A percentile compares a stretch with the other conserved stretches of the same genome.
phyloP scores from a whole-genome alignment of 1,139 yeast species.

The Zygosaccharomyces sapae region DNA sequence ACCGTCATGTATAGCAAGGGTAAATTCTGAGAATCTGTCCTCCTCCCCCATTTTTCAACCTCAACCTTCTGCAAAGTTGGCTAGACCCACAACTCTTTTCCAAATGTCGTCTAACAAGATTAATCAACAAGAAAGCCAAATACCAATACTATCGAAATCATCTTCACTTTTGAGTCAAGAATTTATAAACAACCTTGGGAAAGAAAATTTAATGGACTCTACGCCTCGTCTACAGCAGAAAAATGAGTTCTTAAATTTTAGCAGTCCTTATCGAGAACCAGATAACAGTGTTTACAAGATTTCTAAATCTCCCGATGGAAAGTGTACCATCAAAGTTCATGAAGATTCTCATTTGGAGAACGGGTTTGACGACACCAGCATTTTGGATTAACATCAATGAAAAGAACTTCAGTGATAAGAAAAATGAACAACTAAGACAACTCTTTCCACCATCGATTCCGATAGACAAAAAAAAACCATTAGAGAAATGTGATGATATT shows the following conservation, averaged over 20 bases:
- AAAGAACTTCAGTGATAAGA: constrained; percentile 29
- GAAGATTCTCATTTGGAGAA: constrained; percentile 13
- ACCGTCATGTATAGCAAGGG: constrained; percentile 9
- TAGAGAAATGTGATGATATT: too few relatives aligned
- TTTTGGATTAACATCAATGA: constrained; percentile 31
- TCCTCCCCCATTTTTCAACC: constrained; percentile 12
- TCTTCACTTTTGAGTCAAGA: constrained; percentile 10
- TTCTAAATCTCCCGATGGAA: constrained; percentile 34
- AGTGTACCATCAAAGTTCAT: constrained; percentile 26
- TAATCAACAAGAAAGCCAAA: constrained; percentile 19
- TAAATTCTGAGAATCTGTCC: constrained; percentile 8
- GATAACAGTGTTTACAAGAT: constrained; percentile 31
- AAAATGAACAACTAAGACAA: constrained; percentile 29
- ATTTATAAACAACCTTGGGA: constrained; percentile 7
- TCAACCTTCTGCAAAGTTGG: constrained; percentile 8
- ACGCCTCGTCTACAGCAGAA: constrained; percentile 12
- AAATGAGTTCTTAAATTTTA: constrained; percentile 7
- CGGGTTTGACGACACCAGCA: constrained; percentile 29
- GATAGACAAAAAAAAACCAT: too few relatives aligned
- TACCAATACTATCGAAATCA: constrained; percentile 18
- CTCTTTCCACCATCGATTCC: not conserved
- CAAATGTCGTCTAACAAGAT: constrained; percentile 24
- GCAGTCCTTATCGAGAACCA: constrained; percentile 30
- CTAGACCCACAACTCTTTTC: constrained; percentile 25
- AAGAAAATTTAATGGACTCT: constrained; percentile 16